Conservation (phyloP, 352 stramenopile species). For the Hyaloperonospora brassicae region DNA sequence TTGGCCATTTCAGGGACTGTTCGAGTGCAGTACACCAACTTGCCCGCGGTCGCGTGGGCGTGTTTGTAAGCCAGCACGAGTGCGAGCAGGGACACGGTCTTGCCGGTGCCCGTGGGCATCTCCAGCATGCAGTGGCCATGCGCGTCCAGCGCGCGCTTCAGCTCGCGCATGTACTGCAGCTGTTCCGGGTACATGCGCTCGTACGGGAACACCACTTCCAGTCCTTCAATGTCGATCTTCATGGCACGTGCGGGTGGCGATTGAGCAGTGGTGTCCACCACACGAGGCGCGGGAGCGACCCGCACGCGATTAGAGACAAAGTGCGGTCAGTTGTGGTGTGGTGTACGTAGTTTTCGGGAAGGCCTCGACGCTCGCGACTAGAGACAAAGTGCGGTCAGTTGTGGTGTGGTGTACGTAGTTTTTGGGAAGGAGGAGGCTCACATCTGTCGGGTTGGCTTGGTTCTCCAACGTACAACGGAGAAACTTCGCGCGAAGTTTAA, state of each 20-base stretch:
- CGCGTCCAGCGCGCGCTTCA: slow-evolving; percentile 96
- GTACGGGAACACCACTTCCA: slow-evolving; percentile 98
- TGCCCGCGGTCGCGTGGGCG: slow-evolving; percentile 91
- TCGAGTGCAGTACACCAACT: slow-evolving; percentile 99
- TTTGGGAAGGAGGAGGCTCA: too few species aligned
- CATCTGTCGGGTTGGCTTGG: too few species aligned
- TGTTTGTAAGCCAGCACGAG: slow-evolving; percentile 94
- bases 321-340: too few species aligned
- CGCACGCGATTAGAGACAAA: too few species aligned
- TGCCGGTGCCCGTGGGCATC: slow-evolving; percentile 98
- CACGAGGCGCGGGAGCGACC: too few species aligned
- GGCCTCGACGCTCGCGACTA: too few species aligned
- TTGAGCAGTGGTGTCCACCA: too few species aligned
- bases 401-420: too few species aligned
- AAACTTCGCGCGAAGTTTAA: too few species aligned
- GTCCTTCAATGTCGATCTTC: slow-evolving; percentile 92
- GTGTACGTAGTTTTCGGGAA: too few species aligned
- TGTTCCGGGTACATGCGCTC: slow-evolving; percentile 97
- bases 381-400: too few species aligned
- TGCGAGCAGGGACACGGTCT: slow-evolving; percentile 96
- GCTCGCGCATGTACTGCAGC: slow-evolving; percentile 98
- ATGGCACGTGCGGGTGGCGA: slow-evolving; percentile 32
- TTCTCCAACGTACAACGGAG: too few species aligned
- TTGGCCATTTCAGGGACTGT: slow-evolving; percentile 99
- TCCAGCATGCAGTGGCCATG: slow-evolving; percentile 96